Conservation (phyloP, 2,329 filamentous ascomycete species). For the Fusarium sp. region DNA sequence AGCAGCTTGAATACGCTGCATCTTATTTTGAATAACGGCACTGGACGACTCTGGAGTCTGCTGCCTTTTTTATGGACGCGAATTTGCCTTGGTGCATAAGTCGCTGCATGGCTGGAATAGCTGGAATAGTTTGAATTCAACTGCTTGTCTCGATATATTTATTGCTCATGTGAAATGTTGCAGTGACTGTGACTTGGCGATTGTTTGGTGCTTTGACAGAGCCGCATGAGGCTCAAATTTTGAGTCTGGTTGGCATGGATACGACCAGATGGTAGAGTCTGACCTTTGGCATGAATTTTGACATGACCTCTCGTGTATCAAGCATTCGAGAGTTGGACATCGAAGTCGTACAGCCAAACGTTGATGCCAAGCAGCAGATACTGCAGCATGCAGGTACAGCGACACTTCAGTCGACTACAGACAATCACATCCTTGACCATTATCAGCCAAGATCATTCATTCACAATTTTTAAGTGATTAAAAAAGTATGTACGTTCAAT, state of each 20-base stretch:
- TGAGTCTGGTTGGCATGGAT: background rate
- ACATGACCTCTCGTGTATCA: background rate
- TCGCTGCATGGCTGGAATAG: slow-evolving; percentile 35
- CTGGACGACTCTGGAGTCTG: slow-evolving; percentile 20
- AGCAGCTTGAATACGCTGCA: slow-evolving; percentile 20
- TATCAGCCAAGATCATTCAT: slow-evolving; percentile 2
- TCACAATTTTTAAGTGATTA: slow-evolving; percentile 11
- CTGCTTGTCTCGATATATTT: slow-evolving; percentile 26
- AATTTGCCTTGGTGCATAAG: slow-evolving; percentile 25
- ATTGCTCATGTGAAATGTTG: background rate
- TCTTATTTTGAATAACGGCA: slow-evolving; percentile 38
- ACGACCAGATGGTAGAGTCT: background rate
- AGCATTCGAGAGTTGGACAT: background rate
- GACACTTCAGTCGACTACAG: background rate
- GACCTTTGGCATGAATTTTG: background rate
- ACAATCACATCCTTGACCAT: slow-evolving; percentile 1
- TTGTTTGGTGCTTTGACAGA: background rate
- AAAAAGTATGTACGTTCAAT: slow-evolving; percentile 65
- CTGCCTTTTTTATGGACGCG: slow-evolving; percentile 33
- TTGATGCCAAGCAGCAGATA: background rate
- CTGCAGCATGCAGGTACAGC: background rate
- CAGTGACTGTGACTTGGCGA: background rate
- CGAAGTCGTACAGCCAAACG: background rate
- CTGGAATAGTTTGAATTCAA: slow-evolving; percentile 38
- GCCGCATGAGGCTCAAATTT: background rate